A percentile compares a stretch with the other conserved stretches of the same genome.
Conservation (phyloP, 306 rosid species). For the Vachellia pachyceras region DNA sequence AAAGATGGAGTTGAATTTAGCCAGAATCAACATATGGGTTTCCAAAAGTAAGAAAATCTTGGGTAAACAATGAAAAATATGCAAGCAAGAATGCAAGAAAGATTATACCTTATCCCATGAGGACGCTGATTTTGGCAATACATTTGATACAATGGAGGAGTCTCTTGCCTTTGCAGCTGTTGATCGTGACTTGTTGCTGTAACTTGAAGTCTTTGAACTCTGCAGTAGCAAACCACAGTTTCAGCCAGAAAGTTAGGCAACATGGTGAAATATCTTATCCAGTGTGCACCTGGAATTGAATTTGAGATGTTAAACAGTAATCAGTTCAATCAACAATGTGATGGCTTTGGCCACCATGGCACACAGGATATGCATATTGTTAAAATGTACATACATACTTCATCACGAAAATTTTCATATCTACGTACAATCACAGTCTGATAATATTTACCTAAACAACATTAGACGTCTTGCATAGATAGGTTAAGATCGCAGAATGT, state of each 20-base stretch:
- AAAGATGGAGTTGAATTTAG: slow-evolving; percentile 25
- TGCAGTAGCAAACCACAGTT: slow-evolving; percentile 43
- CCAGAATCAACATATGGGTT: slow-evolving; percentile 15
- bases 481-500: neutral
- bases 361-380: neutral
- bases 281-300: slow-evolving; percentile 8
- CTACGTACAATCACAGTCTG: neutral
- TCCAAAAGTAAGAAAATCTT: neutral
- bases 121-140: slow-evolving; percentile 43
- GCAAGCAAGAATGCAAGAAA: slow-evolving; percentile 25
- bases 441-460: neutral
- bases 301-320: neutral
- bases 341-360: neutral
- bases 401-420: neutral
- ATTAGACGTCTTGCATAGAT: neutral
- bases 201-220: slow-evolving; percentile 64
- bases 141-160: slow-evolving; percentile 45
- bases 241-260: slow-evolving; percentile 24
- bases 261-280: slow-evolving; percentile 3
- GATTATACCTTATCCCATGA: slow-evolving; percentile 78
- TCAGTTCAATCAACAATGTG: neutral
- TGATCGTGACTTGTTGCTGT: slow-evolving; percentile 65
- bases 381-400: neutral
- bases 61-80: slow-evolving; percentile 2
- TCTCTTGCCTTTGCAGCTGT: slow-evolving; percentile 60